Evolutionary conservation across 139 green algal species (phyloP).

Genomic region (Spirogloea muscicola): DNA sequence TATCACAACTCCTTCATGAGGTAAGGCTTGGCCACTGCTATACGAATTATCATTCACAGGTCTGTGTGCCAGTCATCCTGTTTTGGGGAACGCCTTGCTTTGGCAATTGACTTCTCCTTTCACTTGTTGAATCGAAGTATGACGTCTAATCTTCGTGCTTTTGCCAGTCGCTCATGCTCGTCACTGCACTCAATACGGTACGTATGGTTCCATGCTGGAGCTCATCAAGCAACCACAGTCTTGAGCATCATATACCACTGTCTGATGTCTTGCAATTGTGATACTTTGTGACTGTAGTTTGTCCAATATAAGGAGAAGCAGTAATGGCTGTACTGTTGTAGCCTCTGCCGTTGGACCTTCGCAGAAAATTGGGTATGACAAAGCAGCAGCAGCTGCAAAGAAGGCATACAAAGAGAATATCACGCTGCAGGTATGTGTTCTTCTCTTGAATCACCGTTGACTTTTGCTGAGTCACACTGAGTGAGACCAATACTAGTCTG

Average conservation of each 20-base stretch:
- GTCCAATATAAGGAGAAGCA: too few relatives aligned
- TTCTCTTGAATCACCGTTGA: not conserved
- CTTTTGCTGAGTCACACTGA: not conserved
- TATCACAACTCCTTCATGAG: constrained; percentile 74
- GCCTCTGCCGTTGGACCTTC: too few relatives aligned
- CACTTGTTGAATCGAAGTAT: too few relatives aligned
- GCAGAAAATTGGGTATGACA: constrained; percentile 87
- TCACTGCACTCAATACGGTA: constrained; percentile 85
- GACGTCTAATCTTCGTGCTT: constrained; percentile 9
- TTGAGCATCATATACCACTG: too few relatives aligned
- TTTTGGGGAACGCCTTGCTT: too few relatives aligned
- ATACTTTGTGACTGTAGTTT: too few relatives aligned
- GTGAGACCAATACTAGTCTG: not conserved
- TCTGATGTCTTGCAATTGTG: too few relatives aligned
- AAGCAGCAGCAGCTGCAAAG: constrained; percentile 87
- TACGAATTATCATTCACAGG: too few relatives aligned
- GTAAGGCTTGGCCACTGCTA: constrained; percentile 14
- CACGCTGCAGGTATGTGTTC: constrained; percentile 51
- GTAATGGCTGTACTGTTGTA: too few relatives aligned
- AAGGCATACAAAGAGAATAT: constrained; percentile 89
- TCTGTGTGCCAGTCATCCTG: too few relatives aligned
- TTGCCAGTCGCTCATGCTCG: constrained; percentile 86
- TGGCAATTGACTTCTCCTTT: too few relatives aligned
- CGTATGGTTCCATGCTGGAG: not conserved
- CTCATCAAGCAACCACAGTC: not conserved